Evolutionary conservation across 805 yeast genomes (phyloP).

Genomic region (Wickerhamiella allomyrinae): DNA sequence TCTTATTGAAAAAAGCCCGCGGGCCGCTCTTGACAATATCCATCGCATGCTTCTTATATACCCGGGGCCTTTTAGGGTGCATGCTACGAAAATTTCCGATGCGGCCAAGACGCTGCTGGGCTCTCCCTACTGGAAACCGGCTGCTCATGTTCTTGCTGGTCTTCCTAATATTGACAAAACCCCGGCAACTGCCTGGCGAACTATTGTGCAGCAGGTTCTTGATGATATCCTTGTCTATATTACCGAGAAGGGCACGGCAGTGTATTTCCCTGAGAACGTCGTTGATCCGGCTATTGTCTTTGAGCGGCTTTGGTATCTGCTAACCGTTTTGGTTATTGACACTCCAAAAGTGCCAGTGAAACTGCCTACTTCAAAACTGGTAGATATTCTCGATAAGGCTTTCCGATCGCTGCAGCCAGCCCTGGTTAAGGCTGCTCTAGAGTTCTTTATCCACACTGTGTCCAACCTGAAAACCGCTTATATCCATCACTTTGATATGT

Average conservation of each 20-base stretch:
- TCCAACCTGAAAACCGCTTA: constrained; percentile 7
- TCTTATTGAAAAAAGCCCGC: constrained; percentile 6
- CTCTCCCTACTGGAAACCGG: constrained; percentile 2
- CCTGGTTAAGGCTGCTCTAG: constrained; percentile 1
- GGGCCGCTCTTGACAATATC: constrained; percentile 3
- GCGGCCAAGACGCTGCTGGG: neutral
- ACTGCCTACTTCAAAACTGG: constrained; percentile 8
- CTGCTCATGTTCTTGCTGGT: constrained; percentile 8
- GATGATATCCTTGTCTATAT: neutral
- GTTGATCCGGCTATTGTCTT: neutral
- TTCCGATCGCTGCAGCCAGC: constrained; percentile 6
- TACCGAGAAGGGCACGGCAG: neutral
- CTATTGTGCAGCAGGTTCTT: neutral
- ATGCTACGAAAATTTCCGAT: neutral
- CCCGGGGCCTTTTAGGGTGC: constrained; percentile 7
- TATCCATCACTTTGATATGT: constrained; percentile 11
- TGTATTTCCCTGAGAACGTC: neutral
- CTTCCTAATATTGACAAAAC: constrained; percentile 13
- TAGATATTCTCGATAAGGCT: neutral
- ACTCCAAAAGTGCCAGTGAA: constrained; percentile 5
- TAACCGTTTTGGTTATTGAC: neutral
- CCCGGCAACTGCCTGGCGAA: constrained; percentile 11
- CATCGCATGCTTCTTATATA: constrained; percentile 7
- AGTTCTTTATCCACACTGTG: constrained; percentile 9
- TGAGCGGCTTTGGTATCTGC: neutral